Evolutionary conservation across 768 basidiomycete genomes (phyloP), one percentile per base, ranked within the genome.

Genomic region (Clavulina sp.): DNA sequence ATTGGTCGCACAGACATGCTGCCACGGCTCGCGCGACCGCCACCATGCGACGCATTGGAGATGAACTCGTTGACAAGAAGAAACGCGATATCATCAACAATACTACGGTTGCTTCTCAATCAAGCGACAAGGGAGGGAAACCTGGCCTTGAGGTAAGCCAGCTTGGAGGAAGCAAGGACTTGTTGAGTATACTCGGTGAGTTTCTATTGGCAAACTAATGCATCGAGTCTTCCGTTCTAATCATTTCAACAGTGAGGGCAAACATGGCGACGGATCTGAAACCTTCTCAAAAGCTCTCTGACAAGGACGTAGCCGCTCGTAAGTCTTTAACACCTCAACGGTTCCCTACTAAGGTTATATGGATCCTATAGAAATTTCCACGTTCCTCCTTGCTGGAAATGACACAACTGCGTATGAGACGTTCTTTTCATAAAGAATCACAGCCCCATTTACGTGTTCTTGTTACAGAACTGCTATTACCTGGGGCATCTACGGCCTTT

Each of bases 401-500:
- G 80, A 80, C 60, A 81, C 79, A 3, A 77, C 73, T 48, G 71
- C 80, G 34, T 38, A 38, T 7, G 34, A 38, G 7, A 19, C 34
- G 19, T 38, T 38, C 34, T 19, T 38, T 38, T 19, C 19, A 38
- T 7, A 38, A 7, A 19, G 19, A 7, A 7, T 19, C 34, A 7
- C 19, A 19, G 9, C 19, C 9, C 34, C 34, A 7, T 7, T 19
- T 38, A 7, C 7, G 9, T 7, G 9, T 19, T 38, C 34, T 7
- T 19, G 9, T 7, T 19, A 7, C 19, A 38, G 34, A 3, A 75
- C 70, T 33, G 68, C 72, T 1, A 49, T 80, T 29, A 69, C 70
- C 51, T 85, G 80, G 78, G 69, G 74, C 4, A 63, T 85, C 5
- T 66, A 78, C 51, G 76, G 79, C 57, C 69, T 88, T 6, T 51